Conservation (phyloP, 495 filamentous ascomycete species). For the Penicillium argentinense region DNA sequence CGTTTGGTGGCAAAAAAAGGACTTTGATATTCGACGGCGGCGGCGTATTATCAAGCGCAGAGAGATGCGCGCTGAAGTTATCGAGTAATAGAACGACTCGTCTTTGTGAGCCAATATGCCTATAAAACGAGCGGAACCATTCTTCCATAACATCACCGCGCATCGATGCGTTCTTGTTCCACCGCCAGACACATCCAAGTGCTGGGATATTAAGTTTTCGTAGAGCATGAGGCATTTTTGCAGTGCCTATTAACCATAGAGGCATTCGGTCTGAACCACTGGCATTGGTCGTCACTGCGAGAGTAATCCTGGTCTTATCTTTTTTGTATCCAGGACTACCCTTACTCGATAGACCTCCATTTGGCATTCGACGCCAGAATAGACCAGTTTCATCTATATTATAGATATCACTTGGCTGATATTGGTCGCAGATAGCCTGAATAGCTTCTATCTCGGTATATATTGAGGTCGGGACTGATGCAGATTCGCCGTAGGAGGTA, state of each 20-base stretch:
- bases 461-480: constrained; percentile 9
- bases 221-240: constrained; percentile 16
- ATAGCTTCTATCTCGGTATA: constrained; percentile 7
- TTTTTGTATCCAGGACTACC: constrained; percentile 1
- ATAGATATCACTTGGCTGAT: constrained; percentile 10
- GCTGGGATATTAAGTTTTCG: constrained; percentile 7
- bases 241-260: constrained; percentile 24
- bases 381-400: constrained; percentile 12
- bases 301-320: constrained; percentile 15
- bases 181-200: constrained; percentile 18
- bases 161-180: constrained; percentile 27
- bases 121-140: constrained; percentile 25
- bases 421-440: constrained; percentile 4
- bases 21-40: no score
- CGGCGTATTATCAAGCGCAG: no score
- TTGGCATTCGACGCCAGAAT: constrained; percentile 11
- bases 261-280: constrained; percentile 16
- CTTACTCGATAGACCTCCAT: constrained; percentile 8
- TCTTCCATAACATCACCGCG: constrained; percentile 18
- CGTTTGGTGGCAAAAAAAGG: no score
- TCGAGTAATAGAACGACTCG: no score
- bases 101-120: no score
- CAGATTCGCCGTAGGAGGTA: constrained; percentile 12
- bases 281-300: constrained; percentile 18
- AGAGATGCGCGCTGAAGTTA: no score